Percentiles rank a stretch among this genome's conserved stretches.
These are phyloP conservation scores for Staphylotrichum longicolle DNA, from an alignment of 495 filamentous ascomycete genomes.

Conservation along the genomic window DNA sequence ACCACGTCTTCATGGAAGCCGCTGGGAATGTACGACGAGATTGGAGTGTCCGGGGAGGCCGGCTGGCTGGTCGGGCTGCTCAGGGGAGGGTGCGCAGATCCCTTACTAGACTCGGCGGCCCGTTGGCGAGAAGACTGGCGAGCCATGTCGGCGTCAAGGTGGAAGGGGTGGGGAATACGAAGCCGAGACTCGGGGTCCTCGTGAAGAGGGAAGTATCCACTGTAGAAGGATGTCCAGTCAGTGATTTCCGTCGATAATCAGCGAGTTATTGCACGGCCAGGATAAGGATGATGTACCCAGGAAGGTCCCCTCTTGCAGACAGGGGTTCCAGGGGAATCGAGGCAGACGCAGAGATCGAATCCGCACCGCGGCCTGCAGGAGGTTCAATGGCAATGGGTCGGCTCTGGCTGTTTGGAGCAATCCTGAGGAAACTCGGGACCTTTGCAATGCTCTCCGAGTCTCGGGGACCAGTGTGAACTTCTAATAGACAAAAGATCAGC, in stretches of 20 bases:
- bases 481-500: constrained; percentile 7
- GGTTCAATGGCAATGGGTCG: constrained; percentile 49
- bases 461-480: not conserved
- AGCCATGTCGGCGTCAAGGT: constrained; percentile 37
- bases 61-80: constrained; percentile 10
- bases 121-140: constrained; percentile 34
- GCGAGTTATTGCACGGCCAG: not conserved
- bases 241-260: not conserved
- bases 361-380: constrained; percentile 34
- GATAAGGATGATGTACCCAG: constrained; percentile 38
- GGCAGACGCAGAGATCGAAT: constrained; percentile 24
- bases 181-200: constrained; percentile 43
- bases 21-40: constrained; percentile 45
- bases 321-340: constrained; percentile 44
- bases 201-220: constrained; percentile 54
- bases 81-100: not conserved
- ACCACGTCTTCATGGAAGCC: constrained; percentile 35
- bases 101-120: constrained; percentile 30
- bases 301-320: constrained; percentile 51
- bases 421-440: not conserved
- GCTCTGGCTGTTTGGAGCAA: constrained; percentile 25
- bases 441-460: not conserved
- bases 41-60: constrained; percentile 33
- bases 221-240: constrained; percentile 17
- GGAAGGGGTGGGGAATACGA: constrained; percentile 44